Evolutionary conservation across 2,329 filamentous ascomycete genomes (phyloP), one percentile per base, ranked within the genome.

Genomic region (Colletotrichum shisoi): DNA sequence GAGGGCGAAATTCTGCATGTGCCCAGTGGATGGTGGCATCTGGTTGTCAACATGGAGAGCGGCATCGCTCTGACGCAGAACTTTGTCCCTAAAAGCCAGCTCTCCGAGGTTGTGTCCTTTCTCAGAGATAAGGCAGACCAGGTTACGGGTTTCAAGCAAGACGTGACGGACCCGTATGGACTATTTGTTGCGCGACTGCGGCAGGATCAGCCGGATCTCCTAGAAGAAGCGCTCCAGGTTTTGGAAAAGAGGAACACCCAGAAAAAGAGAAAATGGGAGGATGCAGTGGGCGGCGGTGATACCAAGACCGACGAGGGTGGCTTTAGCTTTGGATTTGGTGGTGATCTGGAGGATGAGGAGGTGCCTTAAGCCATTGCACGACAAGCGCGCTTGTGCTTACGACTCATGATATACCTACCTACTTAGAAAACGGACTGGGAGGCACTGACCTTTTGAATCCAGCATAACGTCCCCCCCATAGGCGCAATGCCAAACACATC

Each of bases 21-120:
- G 6, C 94, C 95, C 0, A 93, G 90, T 58, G 94, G 94, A 6
- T 98, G 94, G 94, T 98, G 95, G 89, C 94, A 98, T 81, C 82
- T 98, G 39, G 95, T 98, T 11, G 89, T 98, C 52, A 98, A 98
- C 74, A 81, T 97, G 1, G 91, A 93, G 72, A 84, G 87, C 13
- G 91, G 91, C 49, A 91, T 98, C 70, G 95, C 94, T 4, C 84
- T 98, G 70, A 98, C 94, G 8, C 94, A 98, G 76, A 98, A 98
- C 76, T 97, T 98, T 75, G 92, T 98, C 13, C 94, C 95, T 45
- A 81, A 81, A 69, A 88, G 78, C 39, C 90, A 94, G 73, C 79
- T 97, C 2, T 82, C 85, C 0, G 88, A 92, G 49, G 93, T 93
- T 0, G 77, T 98, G 59, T 86, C 86, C 1, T 98, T 98, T 72